phyloP scores from a whole-genome alignment of 2,329 filamentous ascomycete genomes.

The Colletotrichum incanum region DNA sequence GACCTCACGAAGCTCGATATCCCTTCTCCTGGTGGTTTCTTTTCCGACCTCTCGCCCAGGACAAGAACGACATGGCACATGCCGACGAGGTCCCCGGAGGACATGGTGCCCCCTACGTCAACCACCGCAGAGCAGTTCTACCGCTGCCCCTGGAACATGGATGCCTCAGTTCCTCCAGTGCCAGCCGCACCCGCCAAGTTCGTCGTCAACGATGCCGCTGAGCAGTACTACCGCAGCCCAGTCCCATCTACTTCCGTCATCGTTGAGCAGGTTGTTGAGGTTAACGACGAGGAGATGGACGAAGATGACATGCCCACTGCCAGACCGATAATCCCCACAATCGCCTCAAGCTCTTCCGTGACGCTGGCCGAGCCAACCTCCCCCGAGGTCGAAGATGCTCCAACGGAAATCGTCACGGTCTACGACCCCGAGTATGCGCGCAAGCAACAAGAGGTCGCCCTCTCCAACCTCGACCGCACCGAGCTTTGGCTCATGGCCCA shows the following conservation, averaged over 20 bases:
- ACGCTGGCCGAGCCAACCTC: conserved; percentile 56
- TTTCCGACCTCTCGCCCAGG: conserved; percentile 84
- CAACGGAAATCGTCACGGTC: conserved; percentile 77
- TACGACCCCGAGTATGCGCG: conserved; percentile 83
- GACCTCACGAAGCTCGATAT: conserved; percentile 88
- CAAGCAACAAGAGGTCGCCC: conserved; percentile 79
- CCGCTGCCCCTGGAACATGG: conserved; percentile 80
- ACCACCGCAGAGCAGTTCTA: conserved; percentile 96
- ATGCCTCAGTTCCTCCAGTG: conserved; percentile 56
- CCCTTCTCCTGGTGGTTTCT: conserved; percentile 93
- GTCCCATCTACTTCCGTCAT: conserved; percentile 57
- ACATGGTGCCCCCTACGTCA: conserved; percentile 79
- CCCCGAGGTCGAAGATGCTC: conserved; percentile 69
- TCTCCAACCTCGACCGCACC: conserved; percentile 87
- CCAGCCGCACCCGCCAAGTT: conserved; percentile 42
- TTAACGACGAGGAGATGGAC: conserved; percentile 64
- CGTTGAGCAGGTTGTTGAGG: conserved; percentile 79
- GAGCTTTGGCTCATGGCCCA: conserved; percentile 90
- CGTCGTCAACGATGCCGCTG: conserved; percentile 55
- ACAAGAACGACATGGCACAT: conserved; percentile 88
- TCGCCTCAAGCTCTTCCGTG: conserved; percentile 51
- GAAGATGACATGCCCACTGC: conserved; percentile 79
- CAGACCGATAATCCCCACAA: conserved; percentile 58
- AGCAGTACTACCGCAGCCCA: conserved; percentile 58
- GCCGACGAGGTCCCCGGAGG: conserved; percentile 67